These are phyloP conservation scores for Ascochyta rabiei DNA, from an alignment of 2,329 filamentous ascomycete genomes.

Conservation along the genomic window DNA sequence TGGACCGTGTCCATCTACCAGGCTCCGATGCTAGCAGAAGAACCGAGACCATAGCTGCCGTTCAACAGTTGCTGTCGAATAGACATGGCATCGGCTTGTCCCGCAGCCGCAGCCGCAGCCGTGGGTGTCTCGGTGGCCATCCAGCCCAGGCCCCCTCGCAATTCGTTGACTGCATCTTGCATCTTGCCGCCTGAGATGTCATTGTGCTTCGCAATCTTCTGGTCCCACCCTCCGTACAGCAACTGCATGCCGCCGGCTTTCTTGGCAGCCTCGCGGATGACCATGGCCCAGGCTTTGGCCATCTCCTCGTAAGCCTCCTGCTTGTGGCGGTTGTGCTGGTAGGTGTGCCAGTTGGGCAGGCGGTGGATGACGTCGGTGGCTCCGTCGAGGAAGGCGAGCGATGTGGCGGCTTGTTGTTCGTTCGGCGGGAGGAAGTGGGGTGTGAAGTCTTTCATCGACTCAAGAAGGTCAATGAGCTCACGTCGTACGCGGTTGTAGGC, in stretches of 20 bases:
- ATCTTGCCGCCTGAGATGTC: constrained; percentile 83
- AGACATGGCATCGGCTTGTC: constrained; percentile 40
- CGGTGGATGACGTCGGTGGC: constrained; percentile 89
- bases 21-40: constrained; percentile 61
- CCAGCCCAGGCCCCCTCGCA: constrained; percentile 79
- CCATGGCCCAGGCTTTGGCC: constrained; percentile 87
- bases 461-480: constrained; percentile 77
- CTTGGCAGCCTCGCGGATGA: constrained; percentile 90
- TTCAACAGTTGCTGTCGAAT: constrained; percentile 58
- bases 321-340: constrained; percentile 88
- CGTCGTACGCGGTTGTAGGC: constrained; percentile 92
- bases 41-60: constrained; percentile 61
- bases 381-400: constrained; percentile 84
- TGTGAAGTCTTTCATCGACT: constrained; percentile 91
- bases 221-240: constrained; percentile 91
- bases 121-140: constrained; percentile 59
- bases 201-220: constrained; percentile 85
- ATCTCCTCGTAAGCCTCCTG: constrained; percentile 97
- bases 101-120: constrained; percentile 27
- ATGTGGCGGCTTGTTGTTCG: constrained; percentile 81
- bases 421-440: constrained; percentile 93
- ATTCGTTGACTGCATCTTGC: constrained; percentile 76
- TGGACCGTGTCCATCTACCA: constrained; percentile 51
- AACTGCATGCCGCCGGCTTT: constrained; percentile 84
- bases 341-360: constrained; percentile 88